Conservation (phyloP, 169 alveolate genomes). For the Eimeria praecox region DNA sequence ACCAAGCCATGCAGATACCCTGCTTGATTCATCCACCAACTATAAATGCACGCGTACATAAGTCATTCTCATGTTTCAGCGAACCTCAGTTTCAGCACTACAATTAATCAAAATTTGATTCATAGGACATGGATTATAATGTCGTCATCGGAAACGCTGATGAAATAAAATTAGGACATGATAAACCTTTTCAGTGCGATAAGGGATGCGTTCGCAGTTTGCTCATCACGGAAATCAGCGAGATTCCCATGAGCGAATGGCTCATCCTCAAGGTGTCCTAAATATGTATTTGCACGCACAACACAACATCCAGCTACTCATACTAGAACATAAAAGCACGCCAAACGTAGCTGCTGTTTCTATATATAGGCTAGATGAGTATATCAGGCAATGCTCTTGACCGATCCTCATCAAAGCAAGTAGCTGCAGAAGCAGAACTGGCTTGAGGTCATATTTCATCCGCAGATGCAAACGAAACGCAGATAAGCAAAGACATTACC, state of each 20-base stretch:
- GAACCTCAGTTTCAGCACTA: slow-evolving; percentile 62
- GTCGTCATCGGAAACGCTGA: slow-evolving; percentile 47
- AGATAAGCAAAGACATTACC: not conserved
- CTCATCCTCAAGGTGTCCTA: slow-evolving; percentile 34
- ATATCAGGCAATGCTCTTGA: not conserved
- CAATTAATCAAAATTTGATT: not conserved
- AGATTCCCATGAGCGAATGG: slow-evolving; percentile 71
- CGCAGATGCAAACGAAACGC: not conserved
- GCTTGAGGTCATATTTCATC: slow-evolving; percentile 59
- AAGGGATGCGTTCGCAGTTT: slow-evolving; percentile 72
- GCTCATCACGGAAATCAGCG: slow-evolving; percentile 74
- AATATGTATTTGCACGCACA: not conserved
- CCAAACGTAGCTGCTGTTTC: not conserved
- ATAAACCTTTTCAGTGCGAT: slow-evolving; percentile 25
- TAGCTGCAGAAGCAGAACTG: slow-evolving; percentile 74
- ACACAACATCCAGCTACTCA: not conserved
- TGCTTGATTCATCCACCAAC: not conserved
- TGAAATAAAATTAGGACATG: not conserved
- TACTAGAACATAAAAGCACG: not conserved
- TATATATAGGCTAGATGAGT: not conserved
- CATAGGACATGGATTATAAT: slow-evolving; percentile 50
- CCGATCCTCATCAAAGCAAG: slow-evolving; percentile 62
- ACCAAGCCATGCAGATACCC: slow-evolving; percentile 66
- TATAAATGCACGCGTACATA: not conserved
- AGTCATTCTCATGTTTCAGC: not conserved